These are phyloP conservation scores for Trichoderma reesei DNA, from an alignment of 495 filamentous ascomycete genomes.

Conservation along the genomic window DNA sequence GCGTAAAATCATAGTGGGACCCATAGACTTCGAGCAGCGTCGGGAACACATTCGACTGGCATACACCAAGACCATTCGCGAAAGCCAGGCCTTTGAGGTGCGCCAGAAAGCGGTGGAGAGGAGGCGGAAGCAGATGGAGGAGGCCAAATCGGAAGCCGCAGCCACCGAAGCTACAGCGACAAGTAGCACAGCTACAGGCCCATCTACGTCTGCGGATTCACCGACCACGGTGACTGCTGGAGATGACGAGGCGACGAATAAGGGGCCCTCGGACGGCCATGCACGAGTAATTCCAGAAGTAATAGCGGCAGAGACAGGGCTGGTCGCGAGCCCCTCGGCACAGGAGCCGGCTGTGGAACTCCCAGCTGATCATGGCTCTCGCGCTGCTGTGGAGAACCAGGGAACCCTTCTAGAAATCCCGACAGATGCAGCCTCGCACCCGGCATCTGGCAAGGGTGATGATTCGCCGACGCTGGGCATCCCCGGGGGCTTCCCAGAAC, in stretches of 20 bases:
- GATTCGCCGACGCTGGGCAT: constrained; percentile 68
- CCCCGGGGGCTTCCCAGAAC: constrained; percentile 43
- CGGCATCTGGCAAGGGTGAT: not conserved
- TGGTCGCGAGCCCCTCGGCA: not conserved
- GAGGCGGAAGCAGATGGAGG: constrained; percentile 31
- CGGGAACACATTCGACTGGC: constrained; percentile 70
- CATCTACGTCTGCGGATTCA: not conserved
- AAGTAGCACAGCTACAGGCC: not conserved
- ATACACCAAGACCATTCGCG: constrained; percentile 65
- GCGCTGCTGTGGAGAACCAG: not conserved
- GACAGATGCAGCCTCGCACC: not conserved
- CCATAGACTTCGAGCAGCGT: constrained; percentile 69
- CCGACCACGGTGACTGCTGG: constrained; percentile 11
- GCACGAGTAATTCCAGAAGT: not conserved
- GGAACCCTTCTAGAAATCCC: not conserved
- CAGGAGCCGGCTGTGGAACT: not conserved
- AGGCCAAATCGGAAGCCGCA: constrained; percentile 24
- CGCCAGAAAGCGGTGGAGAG: constrained; percentile 32
- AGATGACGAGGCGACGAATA: constrained; percentile 13
- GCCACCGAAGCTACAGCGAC: constrained; percentile 2
- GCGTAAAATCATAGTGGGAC: constrained; percentile 46
- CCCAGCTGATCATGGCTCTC: not conserved
- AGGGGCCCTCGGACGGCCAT: constrained; percentile 7
- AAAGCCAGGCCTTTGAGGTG: constrained; percentile 52
- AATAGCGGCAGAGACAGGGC: not conserved